phyloP scores from a whole-genome alignment of 495 filamentous ascomycete species.

The Trichoderma virens region DNA sequence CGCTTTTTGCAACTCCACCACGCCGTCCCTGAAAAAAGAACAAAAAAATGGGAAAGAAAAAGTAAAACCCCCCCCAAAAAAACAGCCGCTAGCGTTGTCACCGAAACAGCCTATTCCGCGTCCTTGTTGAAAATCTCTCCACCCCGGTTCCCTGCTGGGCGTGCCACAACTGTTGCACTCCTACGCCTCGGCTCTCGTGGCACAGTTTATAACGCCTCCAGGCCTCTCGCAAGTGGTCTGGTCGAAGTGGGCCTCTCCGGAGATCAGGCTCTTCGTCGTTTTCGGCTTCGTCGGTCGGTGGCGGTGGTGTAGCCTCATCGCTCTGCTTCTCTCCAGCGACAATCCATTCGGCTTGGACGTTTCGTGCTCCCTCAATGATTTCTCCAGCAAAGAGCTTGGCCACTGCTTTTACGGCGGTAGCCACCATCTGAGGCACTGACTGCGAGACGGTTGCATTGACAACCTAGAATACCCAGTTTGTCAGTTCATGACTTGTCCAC shows the following conservation, averaged over 20 bases:
- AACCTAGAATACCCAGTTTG: slow-evolving; percentile 37
- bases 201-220: slow-evolving; percentile 62
- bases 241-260: slow-evolving; percentile 63
- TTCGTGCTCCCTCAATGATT: slow-evolving; percentile 70
- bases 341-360: slow-evolving; percentile 73
- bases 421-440: slow-evolving; percentile 69
- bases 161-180: slow-evolving; percentile 63
- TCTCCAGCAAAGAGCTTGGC: slow-evolving; percentile 81
- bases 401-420: slow-evolving; percentile 71
- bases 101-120: slow-evolving; percentile 58
- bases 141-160: slow-evolving; percentile 49
- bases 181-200: slow-evolving; percentile 64
- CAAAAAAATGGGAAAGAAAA: neutral
- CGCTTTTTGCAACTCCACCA: neutral
- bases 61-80: neutral
- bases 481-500: neutral
- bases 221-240: slow-evolving; percentile 77
- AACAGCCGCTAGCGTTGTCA: slow-evolving; percentile 26
- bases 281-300: slow-evolving; percentile 19
- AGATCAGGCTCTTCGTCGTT: slow-evolving; percentile 26
- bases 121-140: slow-evolving; percentile 52
- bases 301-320: slow-evolving; percentile 27
- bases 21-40: neutral
- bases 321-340: slow-evolving; percentile 43
- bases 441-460: slow-evolving; percentile 86